Percentiles rank a stretch among this genome's conserved stretches.
phyloP scores from a whole-genome alignment of 1,284 basidiomycete genomes.

The Austropuccinia psidii region DNA sequence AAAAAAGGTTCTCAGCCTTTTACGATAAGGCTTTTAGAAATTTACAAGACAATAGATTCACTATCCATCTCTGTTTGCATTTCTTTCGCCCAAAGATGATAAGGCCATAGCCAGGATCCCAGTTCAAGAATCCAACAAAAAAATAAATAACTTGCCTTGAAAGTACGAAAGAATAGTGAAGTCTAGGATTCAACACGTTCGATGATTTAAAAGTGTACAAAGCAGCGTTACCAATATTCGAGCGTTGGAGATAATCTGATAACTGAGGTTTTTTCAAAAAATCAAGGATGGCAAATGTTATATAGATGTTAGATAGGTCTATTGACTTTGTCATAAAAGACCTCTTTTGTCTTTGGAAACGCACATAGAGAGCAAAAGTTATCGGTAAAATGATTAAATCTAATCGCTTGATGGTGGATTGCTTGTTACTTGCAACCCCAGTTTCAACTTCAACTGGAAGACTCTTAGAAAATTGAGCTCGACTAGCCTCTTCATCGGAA shows the following conservation, averaged over 20 bases:
- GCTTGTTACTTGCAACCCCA: background rate
- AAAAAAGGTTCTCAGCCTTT: background rate
- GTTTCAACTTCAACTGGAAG: background rate
- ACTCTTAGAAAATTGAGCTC: background rate
- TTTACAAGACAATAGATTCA: too few species aligned
- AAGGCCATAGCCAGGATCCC: background rate
- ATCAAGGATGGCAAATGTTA: background rate
- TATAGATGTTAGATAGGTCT: background rate
- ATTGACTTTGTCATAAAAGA: background rate
- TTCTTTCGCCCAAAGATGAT: too few species aligned
- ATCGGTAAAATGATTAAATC: constrained; percentile 18
- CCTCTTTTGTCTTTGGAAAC: background rate
- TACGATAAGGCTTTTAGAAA: background rate
- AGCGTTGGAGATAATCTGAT: constrained; percentile 17
- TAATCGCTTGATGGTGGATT: background rate
- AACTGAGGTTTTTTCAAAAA: constrained; percentile 2
- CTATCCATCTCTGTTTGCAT: too few species aligned
- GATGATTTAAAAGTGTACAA: constrained; percentile 2
- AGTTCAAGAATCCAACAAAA: background rate
- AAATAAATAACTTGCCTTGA: background rate
- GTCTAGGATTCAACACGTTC: background rate
- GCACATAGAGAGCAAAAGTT: constrained; percentile 13
- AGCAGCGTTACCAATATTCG: constrained; percentile 24
- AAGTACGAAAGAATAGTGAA: constrained; percentile 1
- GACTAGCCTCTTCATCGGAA: background rate